Base-by-base conservation (phyloP, 1,284 basidiomycete species). In the Gastroboletus turbinatus region DNA sequence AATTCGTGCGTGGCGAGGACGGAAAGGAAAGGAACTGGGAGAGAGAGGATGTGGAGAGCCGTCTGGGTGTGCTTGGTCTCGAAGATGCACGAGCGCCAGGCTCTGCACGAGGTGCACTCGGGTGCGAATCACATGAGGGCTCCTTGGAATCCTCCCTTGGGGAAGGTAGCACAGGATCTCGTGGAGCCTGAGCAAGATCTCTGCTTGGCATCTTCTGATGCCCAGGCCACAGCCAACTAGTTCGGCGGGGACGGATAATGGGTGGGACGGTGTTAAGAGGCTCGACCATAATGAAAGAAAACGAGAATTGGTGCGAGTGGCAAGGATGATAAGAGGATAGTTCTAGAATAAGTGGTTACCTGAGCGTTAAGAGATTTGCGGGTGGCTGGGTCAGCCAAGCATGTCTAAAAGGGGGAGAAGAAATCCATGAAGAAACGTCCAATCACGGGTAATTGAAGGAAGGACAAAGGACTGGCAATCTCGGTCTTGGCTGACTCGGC, bases 321-420 rank as follows among this genome's bases (percentile, higher is more conserved):
- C 25, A 23, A 44, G 43, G 46, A 53, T 25, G 52, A 49, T 23
- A 30, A 57, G 63, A 53, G 19, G 46, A 48, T 49, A n/a, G 51
- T 46, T 48, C 30, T 48, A 19, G 50, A 53, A 59, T 52, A 57
- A 64, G 59, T 44, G 52, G 53, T 72, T 67, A 69, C 67, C 70
- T 71, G 70, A 61, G 55, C 46, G 29, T 56, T 57, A 59, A 62
- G 60, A 60, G 57, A 63, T 57, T 58, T 65, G 50, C 51, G 52
- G n/a, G 67, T 70, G 70, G 70, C 67, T 67, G 63, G 52, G 64
- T 69, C 66, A 56, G 63, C 61, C 53, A 60, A 63, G 44, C 50
- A 46, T 46, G 45, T 56, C 70, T 73, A 44, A 57, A 71, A 71
- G 36, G 59, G 63, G 40, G 58, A 60, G 50, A 57, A 48, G 17